Conservation (phyloP, 768 basidiomycete genomes). For the Austroboletus festivus region DNA sequence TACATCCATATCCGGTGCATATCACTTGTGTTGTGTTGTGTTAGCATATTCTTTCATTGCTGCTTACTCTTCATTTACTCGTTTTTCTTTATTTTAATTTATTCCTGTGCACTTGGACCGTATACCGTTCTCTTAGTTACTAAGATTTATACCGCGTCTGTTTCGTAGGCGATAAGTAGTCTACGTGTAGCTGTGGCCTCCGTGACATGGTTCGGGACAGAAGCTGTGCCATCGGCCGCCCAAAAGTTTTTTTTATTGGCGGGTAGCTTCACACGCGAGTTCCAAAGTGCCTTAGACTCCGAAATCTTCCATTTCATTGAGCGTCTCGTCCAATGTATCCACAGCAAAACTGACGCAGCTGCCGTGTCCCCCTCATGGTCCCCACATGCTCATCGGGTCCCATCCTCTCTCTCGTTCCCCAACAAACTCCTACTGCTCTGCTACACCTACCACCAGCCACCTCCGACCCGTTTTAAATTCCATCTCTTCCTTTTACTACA, state of each 20-base stretch:
- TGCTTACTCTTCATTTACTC: neutral
- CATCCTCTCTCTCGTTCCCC: neutral
- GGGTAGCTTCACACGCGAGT: slow-evolving; percentile 10
- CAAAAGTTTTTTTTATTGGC: too few relatives aligned
- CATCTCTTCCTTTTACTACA: neutral
- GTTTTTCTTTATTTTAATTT: neutral
- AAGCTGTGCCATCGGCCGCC: slow-evolving; percentile 12
- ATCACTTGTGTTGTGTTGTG: slow-evolving; percentile 1
- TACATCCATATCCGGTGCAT: neutral
- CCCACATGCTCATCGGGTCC: slow-evolving; percentile 2
- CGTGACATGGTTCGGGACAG: neutral
- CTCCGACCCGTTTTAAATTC: neutral
- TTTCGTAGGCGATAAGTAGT: neutral
- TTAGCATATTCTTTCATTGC: slow-evolving; percentile 1
- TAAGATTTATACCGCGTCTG: slow-evolving; percentile 2
- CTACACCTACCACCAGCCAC: neutral
- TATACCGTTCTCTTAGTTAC: neutral
- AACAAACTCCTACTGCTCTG: neutral
- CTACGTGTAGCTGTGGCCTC: neutral
- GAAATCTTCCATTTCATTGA: neutral
- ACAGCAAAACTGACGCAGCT: slow-evolving; percentile 21
- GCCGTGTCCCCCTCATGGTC: slow-evolving; percentile 15
- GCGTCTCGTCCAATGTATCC: slow-evolving; percentile 14
- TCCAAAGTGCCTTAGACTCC: neutral
- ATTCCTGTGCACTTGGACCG: too few relatives aligned